Percentiles rank a stretch among this genome's conserved stretches.
These are phyloP conservation scores for Blepharisma japonicum DNA, from an alignment of 73 alveolate genomes.

Conservation along the genomic window DNA sequence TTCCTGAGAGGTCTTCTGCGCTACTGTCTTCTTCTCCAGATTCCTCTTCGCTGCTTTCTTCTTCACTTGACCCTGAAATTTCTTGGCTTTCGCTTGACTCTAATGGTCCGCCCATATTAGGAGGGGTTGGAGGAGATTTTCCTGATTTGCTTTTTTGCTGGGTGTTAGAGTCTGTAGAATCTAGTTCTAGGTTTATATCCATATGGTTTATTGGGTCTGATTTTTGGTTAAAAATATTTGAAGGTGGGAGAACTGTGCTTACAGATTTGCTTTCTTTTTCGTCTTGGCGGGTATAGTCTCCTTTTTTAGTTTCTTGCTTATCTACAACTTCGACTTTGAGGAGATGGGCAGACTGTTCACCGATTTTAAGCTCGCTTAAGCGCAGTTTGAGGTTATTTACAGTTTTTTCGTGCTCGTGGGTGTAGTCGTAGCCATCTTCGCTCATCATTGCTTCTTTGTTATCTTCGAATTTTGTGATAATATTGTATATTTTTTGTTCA, in stretches of 20 bases:
- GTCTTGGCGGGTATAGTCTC: background rate
- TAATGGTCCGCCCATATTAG: background rate
- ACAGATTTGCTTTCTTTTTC: slow-evolving; percentile 5
- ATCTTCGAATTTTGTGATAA: background rate
- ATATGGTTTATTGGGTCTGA: background rate
- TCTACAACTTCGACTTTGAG: background rate
- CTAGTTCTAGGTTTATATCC: no score
- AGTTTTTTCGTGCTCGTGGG: background rate
- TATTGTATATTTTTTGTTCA: slow-evolving; percentile 2
- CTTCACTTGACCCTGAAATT: background rate
- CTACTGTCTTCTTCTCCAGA: background rate
- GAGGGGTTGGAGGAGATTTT: no score
- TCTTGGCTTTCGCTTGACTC: background rate
- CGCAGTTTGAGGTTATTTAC: background rate
- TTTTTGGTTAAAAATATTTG: background rate
- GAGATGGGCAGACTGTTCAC: background rate
- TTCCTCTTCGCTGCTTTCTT: background rate
- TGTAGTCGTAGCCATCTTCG: slow-evolving; percentile 3
- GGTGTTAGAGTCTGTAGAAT: no score
- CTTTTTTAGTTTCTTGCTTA: slow-evolving; percentile 6
- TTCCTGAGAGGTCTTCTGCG: background rate
- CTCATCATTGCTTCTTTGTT: slow-evolving; percentile 24
- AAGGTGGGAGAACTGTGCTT: background rate
- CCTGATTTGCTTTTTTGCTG: no score
- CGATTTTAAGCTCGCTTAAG: slow-evolving; percentile 2